These are phyloP conservation scores for Macaranga tanarius DNA, from an alignment of 441 rosid species.

Conservation along the genomic window DNA sequence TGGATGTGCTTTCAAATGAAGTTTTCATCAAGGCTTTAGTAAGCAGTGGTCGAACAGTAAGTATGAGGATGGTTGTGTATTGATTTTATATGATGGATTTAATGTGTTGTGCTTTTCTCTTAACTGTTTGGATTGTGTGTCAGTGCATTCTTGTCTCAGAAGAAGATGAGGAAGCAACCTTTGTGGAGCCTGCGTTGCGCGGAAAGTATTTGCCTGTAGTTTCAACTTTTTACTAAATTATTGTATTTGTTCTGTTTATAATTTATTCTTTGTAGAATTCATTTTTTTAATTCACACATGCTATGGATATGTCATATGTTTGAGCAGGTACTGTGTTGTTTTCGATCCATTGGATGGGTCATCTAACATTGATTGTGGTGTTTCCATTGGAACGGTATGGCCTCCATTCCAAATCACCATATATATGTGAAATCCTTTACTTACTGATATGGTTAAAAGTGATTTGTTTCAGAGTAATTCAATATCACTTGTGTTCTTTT, in stretches of 20 bases:
- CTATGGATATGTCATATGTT: background rate
- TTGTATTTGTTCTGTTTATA: background rate
- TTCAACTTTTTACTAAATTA: conserved; percentile 7
- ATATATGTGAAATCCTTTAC: conserved; percentile 7
- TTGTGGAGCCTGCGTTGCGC: conserved; percentile 71
- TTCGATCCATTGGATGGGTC: conserved; percentile 99
- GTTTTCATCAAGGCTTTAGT: conserved; percentile 91
- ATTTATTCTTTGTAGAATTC: background rate
- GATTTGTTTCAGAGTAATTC: conserved; percentile 23
- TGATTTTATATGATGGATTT: too few species aligned
- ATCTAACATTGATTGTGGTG: conserved; percentile 97
- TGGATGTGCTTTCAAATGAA: conserved; percentile 93
- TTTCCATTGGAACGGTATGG: conserved; percentile 93
- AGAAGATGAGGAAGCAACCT: conserved; percentile 93
- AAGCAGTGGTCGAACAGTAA: conserved; percentile 96
- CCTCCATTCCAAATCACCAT: conserved; percentile 11
- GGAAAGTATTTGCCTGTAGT: conserved; percentile 54
- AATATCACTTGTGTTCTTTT: conserved; percentile 32
- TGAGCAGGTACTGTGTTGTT: conserved; percentile 77
- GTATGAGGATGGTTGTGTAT: conserved; percentile 20
- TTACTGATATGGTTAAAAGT: conserved; percentile 9
- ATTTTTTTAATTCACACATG: background rate
- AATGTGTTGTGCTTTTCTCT: background rate
- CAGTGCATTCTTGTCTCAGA: conserved; percentile 97
- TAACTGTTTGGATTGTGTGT: conserved; percentile 25